Evolutionary conservation across 2,329 filamentous ascomycete genomes (phyloP).

Genomic region (Alternaria ethzedia): DNA sequence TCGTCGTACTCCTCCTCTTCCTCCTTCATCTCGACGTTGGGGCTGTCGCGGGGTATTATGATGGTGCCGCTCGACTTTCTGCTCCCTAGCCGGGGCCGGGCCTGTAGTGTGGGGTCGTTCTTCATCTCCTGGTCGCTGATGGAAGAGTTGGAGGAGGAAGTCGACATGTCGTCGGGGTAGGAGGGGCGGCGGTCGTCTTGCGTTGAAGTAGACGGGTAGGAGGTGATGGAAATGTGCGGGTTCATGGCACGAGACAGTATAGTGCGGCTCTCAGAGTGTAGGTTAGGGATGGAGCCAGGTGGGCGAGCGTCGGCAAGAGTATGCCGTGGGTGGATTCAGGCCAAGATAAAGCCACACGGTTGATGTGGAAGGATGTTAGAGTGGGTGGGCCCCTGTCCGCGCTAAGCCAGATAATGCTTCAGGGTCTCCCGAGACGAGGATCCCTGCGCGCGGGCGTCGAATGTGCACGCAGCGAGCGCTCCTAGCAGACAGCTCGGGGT

Average conservation of each 20-base stretch:
- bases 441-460: slow-evolving; percentile 22
- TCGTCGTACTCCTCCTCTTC: slow-evolving; percentile 79
- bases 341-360: slow-evolving; percentile 19
- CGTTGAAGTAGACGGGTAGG: slow-evolving; percentile 35
- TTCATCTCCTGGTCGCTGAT: slow-evolving; percentile 46
- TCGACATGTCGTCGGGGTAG: slow-evolving; percentile 47
- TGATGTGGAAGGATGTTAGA: slow-evolving; percentile 32
- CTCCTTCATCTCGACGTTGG: slow-evolving; percentile 73
- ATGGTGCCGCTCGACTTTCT: slow-evolving; percentile 83
- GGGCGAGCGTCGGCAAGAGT: slow-evolving; percentile 27
- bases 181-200: slow-evolving; percentile 30
- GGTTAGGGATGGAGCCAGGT: slow-evolving; percentile 19
- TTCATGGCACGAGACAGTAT: slow-evolving; percentile 25
- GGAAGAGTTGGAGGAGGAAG: slow-evolving; percentile 53
- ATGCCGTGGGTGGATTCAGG: slow-evolving; percentile 22
- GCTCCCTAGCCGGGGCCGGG: slow-evolving; percentile 72
- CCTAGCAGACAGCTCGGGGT: slow-evolving; percentile 1
- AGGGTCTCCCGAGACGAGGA: slow-evolving; percentile 14
- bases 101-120: slow-evolving; percentile 55
- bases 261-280: slow-evolving; percentile 23
- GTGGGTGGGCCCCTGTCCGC: slow-evolving; percentile 12
- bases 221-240: slow-evolving; percentile 27
- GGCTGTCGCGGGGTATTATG: slow-evolving; percentile 78
- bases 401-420: slow-evolving; percentile 12
- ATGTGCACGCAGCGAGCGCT: not conserved